These are phyloP conservation scores for Fusarium chuoi DNA, from an alignment of 2,329 filamentous ascomycete genomes.

Conservation along the genomic window DNA sequence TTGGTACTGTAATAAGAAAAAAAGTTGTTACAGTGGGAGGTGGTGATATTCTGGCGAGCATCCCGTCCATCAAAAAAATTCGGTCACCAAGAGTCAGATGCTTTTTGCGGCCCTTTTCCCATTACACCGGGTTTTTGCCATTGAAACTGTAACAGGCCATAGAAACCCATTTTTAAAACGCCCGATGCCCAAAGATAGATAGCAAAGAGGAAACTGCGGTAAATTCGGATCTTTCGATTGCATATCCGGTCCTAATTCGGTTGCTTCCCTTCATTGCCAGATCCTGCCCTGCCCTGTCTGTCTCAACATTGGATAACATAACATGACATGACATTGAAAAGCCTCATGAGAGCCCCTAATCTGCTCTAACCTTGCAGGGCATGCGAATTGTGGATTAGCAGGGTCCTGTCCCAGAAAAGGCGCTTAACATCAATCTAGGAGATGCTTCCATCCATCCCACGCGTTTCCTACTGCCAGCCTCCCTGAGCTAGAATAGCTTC, in stretches of 20 bases:
- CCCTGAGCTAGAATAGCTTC: constrained; percentile 17
- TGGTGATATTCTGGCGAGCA: constrained; percentile 19
- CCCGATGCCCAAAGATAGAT: constrained; percentile 9
- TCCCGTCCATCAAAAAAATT: neutral
- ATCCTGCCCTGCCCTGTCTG: neutral
- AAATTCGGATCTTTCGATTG: constrained; percentile 28
- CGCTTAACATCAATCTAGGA: neutral
- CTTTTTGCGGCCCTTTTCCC: constrained; percentile 38
- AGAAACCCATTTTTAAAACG: constrained; percentile 28
- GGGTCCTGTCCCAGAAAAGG: neutral
- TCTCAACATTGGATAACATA: neutral
- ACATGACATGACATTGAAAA: constrained; percentile 22
- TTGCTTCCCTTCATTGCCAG: constrained; percentile 18
- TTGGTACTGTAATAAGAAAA: neutral
- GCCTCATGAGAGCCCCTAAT: constrained; percentile 20
- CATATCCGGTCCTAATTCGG: constrained; percentile 28
- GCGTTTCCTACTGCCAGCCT: constrained; percentile 7
- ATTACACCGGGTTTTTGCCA: constrained; percentile 33
- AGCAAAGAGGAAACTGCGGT: constrained; percentile 22
- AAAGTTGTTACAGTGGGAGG: neutral
- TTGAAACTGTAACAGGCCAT: constrained; percentile 24
- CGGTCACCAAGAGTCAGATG: constrained; percentile 30
- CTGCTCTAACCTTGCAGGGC: neutral
- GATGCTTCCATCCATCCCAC: constrained; percentile 28
- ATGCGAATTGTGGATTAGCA: constrained; percentile 8